These are phyloP conservation scores for Hirsutella rhossiliensis DNA, from an alignment of 2,329 filamentous ascomycete species.

Conservation along the genomic window DNA sequence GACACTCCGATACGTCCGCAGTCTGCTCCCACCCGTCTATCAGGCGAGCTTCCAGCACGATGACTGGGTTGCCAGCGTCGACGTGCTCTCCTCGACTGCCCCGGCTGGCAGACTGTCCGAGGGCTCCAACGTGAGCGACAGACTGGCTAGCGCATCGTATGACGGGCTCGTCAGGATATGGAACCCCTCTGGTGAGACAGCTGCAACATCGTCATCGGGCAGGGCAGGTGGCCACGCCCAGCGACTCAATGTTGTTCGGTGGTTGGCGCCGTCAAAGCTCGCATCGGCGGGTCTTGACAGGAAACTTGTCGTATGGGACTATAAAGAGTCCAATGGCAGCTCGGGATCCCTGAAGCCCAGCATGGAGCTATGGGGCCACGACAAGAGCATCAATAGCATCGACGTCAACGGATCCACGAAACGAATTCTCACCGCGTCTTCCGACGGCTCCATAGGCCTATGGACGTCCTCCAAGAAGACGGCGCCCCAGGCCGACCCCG, in stretches of 20 bases:
- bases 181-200: constrained; percentile 76
- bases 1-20: constrained; percentile 85
- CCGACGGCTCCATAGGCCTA: constrained; percentile 73
- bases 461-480: constrained; percentile 75
- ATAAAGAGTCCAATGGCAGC: constrained; percentile 52
- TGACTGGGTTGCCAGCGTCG: constrained; percentile 87
- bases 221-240: constrained; percentile 62
- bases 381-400: constrained; percentile 59
- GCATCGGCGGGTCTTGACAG: constrained; percentile 77
- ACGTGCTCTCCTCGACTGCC: constrained; percentile 62
- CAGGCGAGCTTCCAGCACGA: constrained; percentile 93
- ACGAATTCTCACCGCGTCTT: constrained; percentile 73
- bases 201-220: constrained; percentile 60
- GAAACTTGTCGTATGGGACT: constrained; percentile 83
- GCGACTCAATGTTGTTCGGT: constrained; percentile 72
- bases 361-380: constrained; percentile 77
- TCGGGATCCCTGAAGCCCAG: constrained; percentile 55
- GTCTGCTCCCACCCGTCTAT: constrained; percentile 77
- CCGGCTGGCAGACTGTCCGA: constrained; percentile 38
- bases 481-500: constrained; percentile 59
- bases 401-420: constrained; percentile 62
- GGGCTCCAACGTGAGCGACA: constrained; percentile 18
- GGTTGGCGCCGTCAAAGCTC: constrained; percentile 65
- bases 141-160: constrained; percentile 85
- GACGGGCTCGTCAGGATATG: constrained; percentile 83